These are phyloP conservation scores for Truncatella angustata DNA, from an alignment of 2,329 filamentous ascomycete species.

Conservation along the genomic window DNA sequence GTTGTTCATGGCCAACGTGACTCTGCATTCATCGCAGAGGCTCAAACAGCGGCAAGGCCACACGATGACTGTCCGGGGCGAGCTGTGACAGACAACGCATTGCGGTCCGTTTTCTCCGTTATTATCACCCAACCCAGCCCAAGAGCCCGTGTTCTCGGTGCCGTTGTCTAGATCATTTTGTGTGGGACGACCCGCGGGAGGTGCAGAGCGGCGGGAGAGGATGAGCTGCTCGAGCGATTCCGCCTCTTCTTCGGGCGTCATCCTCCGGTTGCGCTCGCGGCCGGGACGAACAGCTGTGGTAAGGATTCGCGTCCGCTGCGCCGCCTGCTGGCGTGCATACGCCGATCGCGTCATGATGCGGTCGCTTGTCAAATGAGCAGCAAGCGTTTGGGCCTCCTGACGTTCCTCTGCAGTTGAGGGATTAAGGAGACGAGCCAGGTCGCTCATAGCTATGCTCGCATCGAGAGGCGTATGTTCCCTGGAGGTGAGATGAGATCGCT, in stretches of 20 bases:
- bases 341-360: constrained; percentile 78
- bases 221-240: constrained; percentile 60
- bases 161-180: constrained; percentile 10
- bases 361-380: constrained; percentile 72
- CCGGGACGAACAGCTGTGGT: constrained; percentile 42
- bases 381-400: constrained; percentile 76
- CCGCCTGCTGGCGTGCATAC: constrained; percentile 66
- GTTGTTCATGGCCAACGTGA: constrained; percentile 94
- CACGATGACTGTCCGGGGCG: constrained; percentile 83
- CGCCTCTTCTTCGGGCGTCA: constrained; percentile 59
- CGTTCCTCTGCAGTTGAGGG: constrained; percentile 75
- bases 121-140: constrained; percentile 69
- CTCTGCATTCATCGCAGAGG: constrained; percentile 90
- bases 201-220: constrained; percentile 44
- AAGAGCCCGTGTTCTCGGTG: constrained; percentile 37
- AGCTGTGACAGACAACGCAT: constrained; percentile 89
- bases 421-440: constrained; percentile 78
- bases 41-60: constrained; percentile 97
- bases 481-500: constrained; percentile 50
- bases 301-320: constrained; percentile 69
- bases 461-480: constrained; percentile 60
- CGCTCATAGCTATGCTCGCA: constrained; percentile 60
- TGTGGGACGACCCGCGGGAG: constrained; percentile 13
- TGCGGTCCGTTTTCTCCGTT: constrained; percentile 70
- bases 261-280: constrained; percentile 29